Percentiles rank a stretch among this genome's conserved stretches.
These are phyloP conservation scores for button mushroom (Agaricus bisporus) DNA, from an alignment of 768 basidiomycete genomes.

Conservation along the genomic window DNA sequence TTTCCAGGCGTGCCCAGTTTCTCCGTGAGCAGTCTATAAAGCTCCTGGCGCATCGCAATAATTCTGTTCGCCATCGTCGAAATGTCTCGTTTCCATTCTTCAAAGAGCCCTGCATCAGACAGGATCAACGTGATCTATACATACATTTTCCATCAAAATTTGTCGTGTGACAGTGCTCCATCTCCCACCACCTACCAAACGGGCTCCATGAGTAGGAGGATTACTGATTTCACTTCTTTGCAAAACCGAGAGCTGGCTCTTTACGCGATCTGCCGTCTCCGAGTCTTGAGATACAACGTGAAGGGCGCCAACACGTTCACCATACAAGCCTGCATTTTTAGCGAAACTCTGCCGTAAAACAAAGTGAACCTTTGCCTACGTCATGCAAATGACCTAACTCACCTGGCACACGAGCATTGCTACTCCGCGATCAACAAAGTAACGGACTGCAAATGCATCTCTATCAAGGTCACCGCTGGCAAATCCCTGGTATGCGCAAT, in stretches of 20 bases:
- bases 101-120: constrained; percentile 66
- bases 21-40: constrained; percentile 67
- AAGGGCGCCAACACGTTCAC: constrained; percentile 91
- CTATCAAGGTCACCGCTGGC: constrained; percentile 87
- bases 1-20: constrained; percentile 83
- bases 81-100: constrained; percentile 89
- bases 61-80: constrained; percentile 90
- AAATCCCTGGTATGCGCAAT: constrained; percentile 97
- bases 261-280: constrained; percentile 67
- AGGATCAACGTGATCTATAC: constrained; percentile 73
- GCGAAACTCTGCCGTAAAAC: constrained; percentile 86
- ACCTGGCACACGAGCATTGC: constrained; percentile 88
- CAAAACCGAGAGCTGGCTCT: constrained; percentile 86
- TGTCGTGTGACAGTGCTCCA: not conserved
- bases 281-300: constrained; percentile 65
- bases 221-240: constrained; percentile 95
- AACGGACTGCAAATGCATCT: constrained; percentile 88
- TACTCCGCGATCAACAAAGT: constrained; percentile 73
- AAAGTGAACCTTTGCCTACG: constrained; percentile 94
- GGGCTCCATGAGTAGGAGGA: constrained; percentile 87
- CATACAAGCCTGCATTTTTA: constrained; percentile 93
- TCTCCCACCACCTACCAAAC: constrained; percentile 52
- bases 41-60: constrained; percentile 81
- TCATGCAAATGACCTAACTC: constrained; percentile 42
- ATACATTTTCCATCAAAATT: constrained; percentile 4